A percentile compares a stretch with the other conserved stretches of the same genome.
phyloP scores from a whole-genome alignment of 2,329 filamentous ascomycete species.

The Dendrostoma leiphaemia region DNA sequence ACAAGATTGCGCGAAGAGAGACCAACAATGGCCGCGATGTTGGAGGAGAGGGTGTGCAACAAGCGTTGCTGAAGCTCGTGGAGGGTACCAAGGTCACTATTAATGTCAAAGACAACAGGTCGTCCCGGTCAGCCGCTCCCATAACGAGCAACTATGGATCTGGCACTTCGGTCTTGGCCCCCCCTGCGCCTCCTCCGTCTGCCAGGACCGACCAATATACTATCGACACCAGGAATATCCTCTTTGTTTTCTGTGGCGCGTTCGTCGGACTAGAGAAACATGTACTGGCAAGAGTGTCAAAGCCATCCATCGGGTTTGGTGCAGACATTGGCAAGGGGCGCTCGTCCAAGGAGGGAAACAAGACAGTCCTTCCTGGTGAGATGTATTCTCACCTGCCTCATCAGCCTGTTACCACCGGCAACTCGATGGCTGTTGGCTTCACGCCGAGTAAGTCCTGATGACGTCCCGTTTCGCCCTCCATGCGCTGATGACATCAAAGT shows the following conservation, averaged over 20 bases:
- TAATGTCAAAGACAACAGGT: constrained; percentile 77
- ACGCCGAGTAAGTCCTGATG: constrained; percentile 46
- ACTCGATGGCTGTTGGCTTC: constrained; percentile 33
- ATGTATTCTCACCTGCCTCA: constrained; percentile 57
- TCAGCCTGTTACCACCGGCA: constrained; percentile 34
- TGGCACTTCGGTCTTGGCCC: constrained; percentile 42
- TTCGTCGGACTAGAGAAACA: constrained; percentile 91
- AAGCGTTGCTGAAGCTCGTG: constrained; percentile 91
- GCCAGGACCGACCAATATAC: constrained; percentile 64
- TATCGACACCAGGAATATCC: constrained; percentile 90
- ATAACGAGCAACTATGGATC: constrained; percentile 53
- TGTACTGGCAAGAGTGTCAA: constrained; percentile 82
- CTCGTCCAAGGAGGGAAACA: constrained; percentile 45
- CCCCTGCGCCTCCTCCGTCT: constrained; percentile 43
- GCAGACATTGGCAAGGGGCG: constrained; percentile 63
- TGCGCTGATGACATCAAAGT: constrained; percentile 34
- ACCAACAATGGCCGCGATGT: constrained; percentile 90
- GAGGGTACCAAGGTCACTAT: constrained; percentile 93
- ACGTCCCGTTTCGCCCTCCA: background rate
- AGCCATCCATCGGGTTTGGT: constrained; percentile 85
- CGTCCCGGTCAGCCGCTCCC: constrained; percentile 50
- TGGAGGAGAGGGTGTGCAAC: constrained; percentile 93
- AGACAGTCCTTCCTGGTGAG: constrained; percentile 64
- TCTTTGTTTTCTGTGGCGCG: constrained; percentile 95
- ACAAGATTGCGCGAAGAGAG: constrained; percentile 91